Evolutionary conservation across 768 basidiomycete genomes (phyloP).

Genomic region (Phlegmacium glaucopus): DNA sequence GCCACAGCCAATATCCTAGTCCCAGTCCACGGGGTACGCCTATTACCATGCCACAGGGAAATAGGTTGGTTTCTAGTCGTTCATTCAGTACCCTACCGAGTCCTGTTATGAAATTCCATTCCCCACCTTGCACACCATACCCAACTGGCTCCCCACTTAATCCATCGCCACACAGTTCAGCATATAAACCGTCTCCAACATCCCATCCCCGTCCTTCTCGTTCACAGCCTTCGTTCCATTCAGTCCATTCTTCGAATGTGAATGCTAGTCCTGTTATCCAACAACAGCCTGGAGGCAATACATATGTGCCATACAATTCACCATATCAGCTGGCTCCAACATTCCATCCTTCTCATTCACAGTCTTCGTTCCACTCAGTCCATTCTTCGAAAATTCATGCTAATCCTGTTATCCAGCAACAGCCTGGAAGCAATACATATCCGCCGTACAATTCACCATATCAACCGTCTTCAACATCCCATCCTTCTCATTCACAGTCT

Average conservation of each 20-base stretch:
- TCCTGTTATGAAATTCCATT: not conserved
- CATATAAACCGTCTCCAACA: not conserved
- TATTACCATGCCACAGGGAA: conserved; percentile 1
- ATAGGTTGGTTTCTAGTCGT: conserved; percentile 1
- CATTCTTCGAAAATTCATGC: too few relatives aligned
- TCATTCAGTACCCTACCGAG: not conserved
- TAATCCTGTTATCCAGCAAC: too few relatives aligned
- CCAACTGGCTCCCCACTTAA: not conserved
- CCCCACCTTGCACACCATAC: not conserved
- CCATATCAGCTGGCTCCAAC: too few relatives aligned
- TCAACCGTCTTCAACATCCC: too few relatives aligned
- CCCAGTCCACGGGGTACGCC: conserved; percentile 9
- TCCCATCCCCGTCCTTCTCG: not conserved
- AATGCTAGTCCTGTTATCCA: not conserved
- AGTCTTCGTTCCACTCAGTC: not conserved
- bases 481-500: not conserved
- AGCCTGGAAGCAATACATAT: too few relatives aligned
- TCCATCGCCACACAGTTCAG: not conserved
- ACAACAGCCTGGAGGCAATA: not conserved
- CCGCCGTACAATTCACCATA: too few relatives aligned
- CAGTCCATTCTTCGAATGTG: not conserved
- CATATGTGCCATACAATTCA: too few relatives aligned
- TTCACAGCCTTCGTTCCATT: not conserved
- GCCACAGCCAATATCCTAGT: conserved; percentile 7
- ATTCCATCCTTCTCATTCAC: not conserved